These are phyloP conservation scores for Hypholoma sublateritium DNA, from an alignment of 768 basidiomycete genomes.

Conservation along the genomic window DNA sequence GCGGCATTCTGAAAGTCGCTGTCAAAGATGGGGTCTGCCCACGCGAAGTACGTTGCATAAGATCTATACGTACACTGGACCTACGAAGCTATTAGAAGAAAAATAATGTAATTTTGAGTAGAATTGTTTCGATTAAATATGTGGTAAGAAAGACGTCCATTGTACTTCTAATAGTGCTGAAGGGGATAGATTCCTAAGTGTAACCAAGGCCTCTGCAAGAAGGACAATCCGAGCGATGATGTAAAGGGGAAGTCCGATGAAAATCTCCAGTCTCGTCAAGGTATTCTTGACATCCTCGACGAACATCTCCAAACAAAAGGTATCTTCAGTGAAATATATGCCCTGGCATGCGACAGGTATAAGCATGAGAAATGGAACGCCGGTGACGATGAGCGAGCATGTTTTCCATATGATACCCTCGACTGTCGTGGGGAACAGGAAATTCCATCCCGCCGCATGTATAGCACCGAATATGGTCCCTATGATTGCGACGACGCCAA, in stretches of 20 bases:
- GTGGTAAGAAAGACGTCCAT: constrained; percentile 14
- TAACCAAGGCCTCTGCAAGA: constrained; percentile 3
- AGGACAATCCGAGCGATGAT: constrained; percentile 8
- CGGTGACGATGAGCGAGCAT: constrained; percentile 3
- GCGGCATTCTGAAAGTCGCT: constrained; percentile 36
- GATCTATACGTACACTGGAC: too few relatives aligned
- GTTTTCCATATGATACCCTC: constrained; percentile 9
- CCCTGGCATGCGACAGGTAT: constrained; percentile 1
- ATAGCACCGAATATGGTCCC: constrained; percentile 11
- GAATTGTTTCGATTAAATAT: not conserved
- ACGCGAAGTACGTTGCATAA: constrained; percentile 28
- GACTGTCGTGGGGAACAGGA: constrained; percentile 6
- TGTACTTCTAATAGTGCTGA: constrained; percentile 4
- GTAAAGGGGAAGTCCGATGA: constrained; percentile 6
- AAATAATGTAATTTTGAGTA: too few relatives aligned
- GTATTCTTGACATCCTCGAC: not conserved
- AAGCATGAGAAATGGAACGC: constrained; percentile 6
- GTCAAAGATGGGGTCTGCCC: constrained; percentile 18
- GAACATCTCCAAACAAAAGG: constrained; percentile 3
- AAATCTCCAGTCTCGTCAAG: not conserved
- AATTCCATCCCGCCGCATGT: constrained; percentile 9
- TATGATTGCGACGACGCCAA: constrained; percentile 6
- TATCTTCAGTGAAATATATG: not conserved
- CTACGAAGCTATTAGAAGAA: constrained; percentile 27
- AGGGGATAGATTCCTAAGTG: constrained; percentile 3